Base-by-base conservation (phyloP, 2,329 filamentous ascomycete genomes). In the Talaromyces sp. region DNA sequence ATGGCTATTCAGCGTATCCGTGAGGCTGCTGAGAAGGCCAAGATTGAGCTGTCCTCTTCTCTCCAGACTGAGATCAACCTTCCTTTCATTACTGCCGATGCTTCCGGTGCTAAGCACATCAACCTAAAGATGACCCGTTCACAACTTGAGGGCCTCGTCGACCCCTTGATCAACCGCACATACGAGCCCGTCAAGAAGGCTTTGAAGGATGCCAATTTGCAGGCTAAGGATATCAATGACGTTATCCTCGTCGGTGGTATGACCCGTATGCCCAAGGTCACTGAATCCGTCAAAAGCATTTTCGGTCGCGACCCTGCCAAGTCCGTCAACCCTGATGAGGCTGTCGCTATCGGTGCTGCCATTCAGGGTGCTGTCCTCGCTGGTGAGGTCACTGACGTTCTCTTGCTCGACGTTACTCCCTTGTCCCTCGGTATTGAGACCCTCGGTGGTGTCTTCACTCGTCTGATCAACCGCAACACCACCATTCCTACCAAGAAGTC, bases 401-500 rank as follows among this genome's bases (percentile, higher is more conserved):
- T 98, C 56, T 88, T 98, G 65, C 90, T 98, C 70, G 93, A 98
- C 77, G 93, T 97, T 69, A 96, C 93, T 68, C 93, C 93, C 70
- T 86, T 97, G 40, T 97, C 93, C 58, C 92, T 98, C 67, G 93
- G 93, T 89, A 97, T 98, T 70, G 93, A 98, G 88, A 98, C 93
- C 63, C 89, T 96, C 35, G 93, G 93, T 71, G 93, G 93, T 87
- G 93, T 97, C 74, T 96, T 98, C 86, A 97, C 93, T 67, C 92
- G 92, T 76, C 81, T 98, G 79, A 98, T 98, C 85, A 96, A 96
- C 88, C 91, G 93, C 73, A 98, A 98, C 87, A 98, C 93, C 75
- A 97, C 93, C 69, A 98, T 98, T 76, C 93, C 93, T 63, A 98
- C 93, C 82, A 97, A 97, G 89, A 98, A 98, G 85, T 97, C 93